A percentile compares a stretch with the other conserved stretches of the same genome.
Conservation (phyloP, 371 early-diverging fungal genomes). For the Rhizopus arrhizus region DNA sequence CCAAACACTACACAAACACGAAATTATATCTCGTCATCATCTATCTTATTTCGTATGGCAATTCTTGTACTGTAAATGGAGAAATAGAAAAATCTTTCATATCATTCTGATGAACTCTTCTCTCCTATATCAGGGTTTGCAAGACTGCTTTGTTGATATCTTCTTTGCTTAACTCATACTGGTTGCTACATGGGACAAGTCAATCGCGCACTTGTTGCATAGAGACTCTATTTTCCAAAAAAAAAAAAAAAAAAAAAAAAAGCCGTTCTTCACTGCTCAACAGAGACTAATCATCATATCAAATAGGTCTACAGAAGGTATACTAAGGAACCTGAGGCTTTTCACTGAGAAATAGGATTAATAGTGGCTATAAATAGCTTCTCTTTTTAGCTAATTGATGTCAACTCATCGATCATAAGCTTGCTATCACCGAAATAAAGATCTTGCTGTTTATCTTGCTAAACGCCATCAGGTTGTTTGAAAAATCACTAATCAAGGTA, state of each 20-base stretch:
- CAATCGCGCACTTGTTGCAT: conserved; percentile 36
- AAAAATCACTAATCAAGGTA: conserved; percentile 37
- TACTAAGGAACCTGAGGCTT: conserved; percentile 61
- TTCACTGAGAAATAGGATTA: conserved; percentile 52
- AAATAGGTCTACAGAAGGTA: conserved; percentile 66
- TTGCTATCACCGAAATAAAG: too few relatives aligned
- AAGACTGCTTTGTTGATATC: conserved; percentile 39
- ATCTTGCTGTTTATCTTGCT: conserved; percentile 42
- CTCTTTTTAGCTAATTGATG: conserved; percentile 64
- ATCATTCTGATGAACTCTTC: too few relatives aligned
- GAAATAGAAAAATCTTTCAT: too few relatives aligned
- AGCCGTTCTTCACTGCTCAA: conserved; percentile 40
- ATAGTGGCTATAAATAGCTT: conserved; percentile 50
- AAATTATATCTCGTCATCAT: too few relatives aligned
- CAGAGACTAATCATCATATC: conserved; percentile 50
- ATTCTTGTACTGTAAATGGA: too few relatives aligned
- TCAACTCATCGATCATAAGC: conserved; percentile 42
- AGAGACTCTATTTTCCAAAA: conserved; percentile 52
- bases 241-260: conserved; percentile 36
- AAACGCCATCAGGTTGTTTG: conserved; percentile 33
- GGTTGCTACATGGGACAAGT: conserved; percentile 24
- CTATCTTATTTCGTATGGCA: too few relatives aligned
- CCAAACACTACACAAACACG: too few relatives aligned
- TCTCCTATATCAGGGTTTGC: too few relatives aligned
- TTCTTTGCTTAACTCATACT: conserved; percentile 51